Base-by-base conservation (phyloP, 331 rosid species). In the Acacia pycnantha region DNA sequence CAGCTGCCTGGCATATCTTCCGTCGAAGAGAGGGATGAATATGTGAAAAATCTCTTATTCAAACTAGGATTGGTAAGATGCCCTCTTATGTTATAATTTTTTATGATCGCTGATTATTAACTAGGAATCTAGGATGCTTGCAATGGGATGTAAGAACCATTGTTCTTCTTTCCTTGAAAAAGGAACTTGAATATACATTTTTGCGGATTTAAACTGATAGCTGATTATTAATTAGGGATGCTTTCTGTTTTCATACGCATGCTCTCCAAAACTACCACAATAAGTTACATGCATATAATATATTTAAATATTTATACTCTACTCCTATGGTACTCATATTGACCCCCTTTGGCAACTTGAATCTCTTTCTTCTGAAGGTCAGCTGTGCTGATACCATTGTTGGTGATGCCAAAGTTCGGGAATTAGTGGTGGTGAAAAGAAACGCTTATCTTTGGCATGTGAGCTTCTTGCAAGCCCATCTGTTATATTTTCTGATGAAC, bases 361-460 rank as follows among this genome's bases (percentile, higher is more conserved):
- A 84, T 53, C 69, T 77, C 82, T 81, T 83, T 67, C 27, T 58
- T 79, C 70, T 31, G 91, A 83, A 95, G 99, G 94, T 95, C 81
- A 92, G 89, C 37, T 95, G 98, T 88, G 99, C 97, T 31, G 97
- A 93, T 81, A 84, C 97, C 74, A 85, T 65, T 74, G 66, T 74
- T 19, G 78, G 66, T 31, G 78, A 74, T 74, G 78, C 78, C 11
- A 74, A 74, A 74, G 78, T 74, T 74, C 46, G 98, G 22, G 99
- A 78, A 91, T 95, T 65, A 95, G 99, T 78, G 99, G 99, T 53
- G 99, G 98, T 62, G 99, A 95, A 82, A 95, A 93, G 94, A 95
- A 95, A 83, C 99, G 99, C 44, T 83, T 95, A 83, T 74, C 78
- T 74, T 14, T 74, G 22, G 78, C 78, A 11, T 74, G 78, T 21